Evolutionary conservation across 2,329 filamentous ascomycete genomes (phyloP), one percentile per base, ranked within the genome.

Genomic region (Trichoderma citrinoviride): DNA sequence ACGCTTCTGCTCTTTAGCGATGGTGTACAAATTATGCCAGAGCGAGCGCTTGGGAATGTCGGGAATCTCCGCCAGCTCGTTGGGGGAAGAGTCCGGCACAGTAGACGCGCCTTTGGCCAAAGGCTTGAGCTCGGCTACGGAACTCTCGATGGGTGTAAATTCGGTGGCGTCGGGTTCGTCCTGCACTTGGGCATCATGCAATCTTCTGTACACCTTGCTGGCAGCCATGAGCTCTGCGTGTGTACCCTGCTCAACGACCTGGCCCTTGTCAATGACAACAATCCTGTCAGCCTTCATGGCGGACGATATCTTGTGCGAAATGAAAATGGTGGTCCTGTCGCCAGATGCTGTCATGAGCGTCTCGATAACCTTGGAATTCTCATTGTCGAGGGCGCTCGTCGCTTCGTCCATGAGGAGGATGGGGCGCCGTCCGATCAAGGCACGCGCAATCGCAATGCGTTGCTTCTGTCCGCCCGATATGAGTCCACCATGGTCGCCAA

Each of bases 401-500:
- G 90, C 90, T 75, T 93, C 90, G 70, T 93, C 90, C 0, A 93
- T 79, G 6, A 93, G 83, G 3, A 93, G 77, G 2, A 93, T 85
- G 0, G 80, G 78, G 0, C 90, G 90, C 57, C 86, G 79, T 52
- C 88, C 85, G 61, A 92, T 81, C 29, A 92, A 87, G 12, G 87
- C 87, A 7, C 90, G 81, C 0, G 90, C 90, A 67, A 93, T 92
- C 8, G 89, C 88, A 40, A 91, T 83, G 90, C 88, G 85, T 73
- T 92, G 90, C 7, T 89, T 80, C 73, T 93, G 89, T 1, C 90
- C 90, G 25, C 90, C 90, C 1, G 87, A 91, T 1, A 93, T 78
- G 65, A 89, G 87, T 19, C 88, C 84, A 0, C 89, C 89, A 55
- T 85, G 84, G 69, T 88, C 87, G 1, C 88, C 88, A 5, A 90